Percentiles rank a stretch among this genome's conserved stretches.
Evolutionary conservation across 2,329 filamentous ascomycete genomes (phyloP).

Genomic region (Spiromastix sp.): DNA sequence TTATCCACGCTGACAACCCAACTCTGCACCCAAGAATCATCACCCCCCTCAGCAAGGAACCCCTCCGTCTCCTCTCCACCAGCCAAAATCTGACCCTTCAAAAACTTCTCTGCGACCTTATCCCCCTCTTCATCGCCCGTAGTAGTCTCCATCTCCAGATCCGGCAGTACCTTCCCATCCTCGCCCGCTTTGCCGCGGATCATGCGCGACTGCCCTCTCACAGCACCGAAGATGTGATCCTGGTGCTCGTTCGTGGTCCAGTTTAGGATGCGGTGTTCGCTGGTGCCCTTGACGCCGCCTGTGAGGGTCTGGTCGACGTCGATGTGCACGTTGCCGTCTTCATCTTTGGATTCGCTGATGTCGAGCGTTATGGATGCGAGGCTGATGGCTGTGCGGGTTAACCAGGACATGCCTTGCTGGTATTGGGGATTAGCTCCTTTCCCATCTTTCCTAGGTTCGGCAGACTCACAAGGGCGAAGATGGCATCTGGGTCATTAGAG

Average conservation of each 20-base stretch:
- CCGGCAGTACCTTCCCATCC: conserved; percentile 27
- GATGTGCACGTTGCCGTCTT: conserved; percentile 48
- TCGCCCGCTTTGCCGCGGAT: conserved; percentile 26
- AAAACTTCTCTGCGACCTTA: conserved; percentile 25
- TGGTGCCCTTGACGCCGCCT: conserved; percentile 58
- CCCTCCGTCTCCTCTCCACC: conserved; percentile 48
- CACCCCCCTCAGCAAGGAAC: conserved; percentile 48
- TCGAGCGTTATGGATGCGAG: conserved; percentile 59
- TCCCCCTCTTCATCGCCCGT: conserved; percentile 29
- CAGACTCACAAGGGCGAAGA: conserved; percentile 49
- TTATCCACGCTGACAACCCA: conserved; percentile 38
- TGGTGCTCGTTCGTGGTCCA: conserved; percentile 53
- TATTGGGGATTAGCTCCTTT: neutral
- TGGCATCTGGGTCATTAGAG: conserved; percentile 57
- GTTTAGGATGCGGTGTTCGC: conserved; percentile 48
- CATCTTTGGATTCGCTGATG: conserved; percentile 43
- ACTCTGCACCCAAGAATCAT: conserved; percentile 38
- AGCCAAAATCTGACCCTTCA: conserved; percentile 31
- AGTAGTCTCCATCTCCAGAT: conserved; percentile 27
- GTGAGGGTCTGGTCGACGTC: conserved; percentile 63
- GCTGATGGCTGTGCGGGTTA: conserved; percentile 61
- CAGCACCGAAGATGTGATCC: conserved; percentile 70
- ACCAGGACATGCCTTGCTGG: conserved; percentile 58
- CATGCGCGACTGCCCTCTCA: conserved; percentile 51
- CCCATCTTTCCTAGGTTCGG: neutral